A percentile compares a stretch with the other conserved stretches of the same genome.
Conservation (phyloP, 768 basidiomycete genomes). For the Calvatia gigantea region DNA sequence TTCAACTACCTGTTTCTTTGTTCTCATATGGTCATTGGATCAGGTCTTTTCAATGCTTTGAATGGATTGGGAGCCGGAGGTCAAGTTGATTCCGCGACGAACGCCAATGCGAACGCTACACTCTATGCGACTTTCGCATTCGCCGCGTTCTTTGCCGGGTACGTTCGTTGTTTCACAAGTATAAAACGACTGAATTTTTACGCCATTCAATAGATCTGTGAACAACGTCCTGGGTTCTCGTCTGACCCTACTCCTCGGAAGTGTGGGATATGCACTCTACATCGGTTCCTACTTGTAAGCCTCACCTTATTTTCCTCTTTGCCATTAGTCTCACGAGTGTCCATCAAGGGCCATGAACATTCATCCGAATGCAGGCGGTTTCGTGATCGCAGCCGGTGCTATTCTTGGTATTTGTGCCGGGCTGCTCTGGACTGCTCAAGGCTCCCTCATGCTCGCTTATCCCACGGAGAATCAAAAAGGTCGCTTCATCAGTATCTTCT, state of each 20-base stretch:
- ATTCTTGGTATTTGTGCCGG: constrained; percentile 70
- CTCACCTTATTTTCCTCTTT: neutral
- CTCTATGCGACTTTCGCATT: constrained; percentile 56
- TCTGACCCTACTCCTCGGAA: constrained; percentile 71
- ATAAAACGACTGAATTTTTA: neutral
- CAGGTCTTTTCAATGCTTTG: constrained; percentile 76
- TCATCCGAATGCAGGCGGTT: constrained; percentile 54
- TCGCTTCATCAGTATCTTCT: constrained; percentile 73
- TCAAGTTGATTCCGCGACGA: constrained; percentile 60
- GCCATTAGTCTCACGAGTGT: neutral
- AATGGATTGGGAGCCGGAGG: constrained; percentile 81
- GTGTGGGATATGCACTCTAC: constrained; percentile 72
- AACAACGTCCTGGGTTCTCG: constrained; percentile 81
- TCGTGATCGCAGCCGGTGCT: constrained; percentile 70
- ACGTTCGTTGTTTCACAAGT: constrained; percentile 14
- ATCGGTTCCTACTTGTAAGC: constrained; percentile 70
- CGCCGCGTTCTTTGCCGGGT: constrained; percentile 57
- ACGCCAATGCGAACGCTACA: constrained; percentile 67
- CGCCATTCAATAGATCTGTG: constrained; percentile 46
- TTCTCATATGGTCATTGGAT: constrained; percentile 14
- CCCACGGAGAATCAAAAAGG: constrained; percentile 80
- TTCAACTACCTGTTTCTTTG: too few species aligned
- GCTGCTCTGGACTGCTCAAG: constrained; percentile 81
- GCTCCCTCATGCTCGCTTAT: constrained; percentile 82
- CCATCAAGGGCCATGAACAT: constrained; percentile 61